Evolutionary conservation across 2,329 filamentous ascomycete species (phyloP), one percentile per base, ranked within the genome.

Genomic region (Arachnomyces sp.): DNA sequence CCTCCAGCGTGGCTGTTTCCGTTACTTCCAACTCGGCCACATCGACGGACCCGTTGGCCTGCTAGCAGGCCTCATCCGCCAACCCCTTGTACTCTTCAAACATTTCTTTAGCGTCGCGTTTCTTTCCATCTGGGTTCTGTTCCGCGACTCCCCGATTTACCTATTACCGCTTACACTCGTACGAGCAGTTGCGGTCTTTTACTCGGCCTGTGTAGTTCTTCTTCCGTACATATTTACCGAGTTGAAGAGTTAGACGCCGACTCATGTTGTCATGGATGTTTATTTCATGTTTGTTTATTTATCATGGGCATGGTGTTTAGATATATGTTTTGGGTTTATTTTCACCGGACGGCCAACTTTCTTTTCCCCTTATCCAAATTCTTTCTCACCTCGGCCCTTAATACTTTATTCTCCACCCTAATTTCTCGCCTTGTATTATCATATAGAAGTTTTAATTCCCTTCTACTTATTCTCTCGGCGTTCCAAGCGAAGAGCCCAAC

Each of bases 71-170:
- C 74, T 96, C 42, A 81, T 94, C 49, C 76, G 81, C 36, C 76
- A 80, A 39, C 92, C 92, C 0, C 63, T 80, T 38, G 74, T 88
- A 30, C 77, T 98, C 30, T 81, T 92, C 52, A 84, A 83, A 59
- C 92, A 98, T 65, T 98, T 98, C 69, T 98, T 95, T 67, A 77
- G 81, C 18, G 92, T 98, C 25, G 92, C 92, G 2, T 79, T 96
- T 50, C 76, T 94, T 49, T 80, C 82, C 17, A 87, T 96, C 49
- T 93, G 84, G 82, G 64, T 81, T 32, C 63, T 80, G 48, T 69
- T 72, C 57, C 56, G 72, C 56, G 60, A 73, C 46, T 51, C 71
- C 1, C 68, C 69, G 34, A 53, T 60, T 60, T 76, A 48, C 53
- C 77, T 76, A 54, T 64, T 81, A 31, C 84, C 86, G 0, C 44